A percentile compares a stretch with the other conserved stretches of the same genome.
Conservation (phyloP, 306 rosid genomes). For the Fragaria nilgerrensis region DNA sequence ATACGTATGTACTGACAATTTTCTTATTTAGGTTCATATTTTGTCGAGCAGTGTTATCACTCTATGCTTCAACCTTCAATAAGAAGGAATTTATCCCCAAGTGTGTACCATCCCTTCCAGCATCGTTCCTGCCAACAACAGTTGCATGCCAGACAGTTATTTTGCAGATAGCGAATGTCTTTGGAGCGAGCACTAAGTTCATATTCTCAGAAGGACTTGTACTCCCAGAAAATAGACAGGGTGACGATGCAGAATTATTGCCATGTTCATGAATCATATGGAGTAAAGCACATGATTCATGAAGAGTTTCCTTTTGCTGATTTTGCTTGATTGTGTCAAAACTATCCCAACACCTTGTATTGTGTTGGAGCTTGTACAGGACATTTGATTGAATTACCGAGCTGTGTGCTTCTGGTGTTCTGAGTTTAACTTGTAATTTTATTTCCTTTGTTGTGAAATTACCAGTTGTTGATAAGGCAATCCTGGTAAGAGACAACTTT, state of each 20-base stretch:
- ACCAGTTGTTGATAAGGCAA: background rate
- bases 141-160: slow-evolving; percentile 42
- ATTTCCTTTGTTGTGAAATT: background rate
- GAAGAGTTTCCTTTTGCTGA: background rate
- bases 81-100: slow-evolving; percentile 62
- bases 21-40: slow-evolving; percentile 67
- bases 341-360: background rate
- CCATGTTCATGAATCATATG: slow-evolving; percentile 22
- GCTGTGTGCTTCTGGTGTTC: background rate
- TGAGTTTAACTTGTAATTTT: background rate
- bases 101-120: slow-evolving; percentile 71
- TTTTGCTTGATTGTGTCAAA: background rate
- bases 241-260: slow-evolving; percentile 14
- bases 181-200: slow-evolving; percentile 60
- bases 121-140: slow-evolving; percentile 34
- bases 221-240: slow-evolving; percentile 36
- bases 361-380: background rate
- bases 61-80: slow-evolving; percentile 53
- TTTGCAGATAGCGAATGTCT: slow-evolving; percentile 52
- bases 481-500: slow-evolving; percentile 2
- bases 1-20: background rate
- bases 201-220: slow-evolving; percentile 41
- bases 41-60: slow-evolving; percentile 59
- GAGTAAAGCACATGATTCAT: background rate
- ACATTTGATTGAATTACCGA: background rate